These are phyloP conservation scores for Clonostachys rhizophaga DNA, from an alignment of 2,329 filamentous ascomycete genomes.

Conservation along the genomic window DNA sequence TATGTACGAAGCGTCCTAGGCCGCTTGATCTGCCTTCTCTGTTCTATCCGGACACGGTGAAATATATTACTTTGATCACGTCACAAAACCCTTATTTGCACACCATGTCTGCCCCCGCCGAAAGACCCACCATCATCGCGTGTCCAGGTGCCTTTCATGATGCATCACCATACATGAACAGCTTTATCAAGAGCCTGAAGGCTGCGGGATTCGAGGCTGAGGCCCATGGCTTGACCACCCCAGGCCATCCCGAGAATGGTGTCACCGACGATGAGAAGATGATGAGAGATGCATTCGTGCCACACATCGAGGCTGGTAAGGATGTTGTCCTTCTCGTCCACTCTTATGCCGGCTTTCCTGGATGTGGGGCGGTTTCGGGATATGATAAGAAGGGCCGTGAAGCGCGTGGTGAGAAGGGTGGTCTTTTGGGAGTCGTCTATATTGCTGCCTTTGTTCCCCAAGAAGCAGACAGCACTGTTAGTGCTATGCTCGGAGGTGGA, in stretches of 20 bases:
- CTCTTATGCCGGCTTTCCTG: constrained; percentile 36
- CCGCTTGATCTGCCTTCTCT: too few species aligned
- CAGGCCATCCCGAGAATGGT: constrained; percentile 17
- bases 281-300: constrained; percentile 15
- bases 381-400: constrained; percentile 23
- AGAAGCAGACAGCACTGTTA: constrained; percentile 12
- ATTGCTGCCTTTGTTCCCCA: constrained; percentile 23
- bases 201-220: constrained; percentile 21
- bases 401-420: constrained; percentile 22
- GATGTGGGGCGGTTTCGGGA: constrained; percentile 26
- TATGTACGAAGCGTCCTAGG: too few species aligned
- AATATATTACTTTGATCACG: too few species aligned
- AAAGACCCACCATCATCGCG: constrained; percentile 22
- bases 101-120: too few species aligned
- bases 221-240: constrained; percentile 20
- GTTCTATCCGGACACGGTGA: too few species aligned
- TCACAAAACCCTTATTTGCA: too few species aligned
- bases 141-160: constrained; percentile 31
- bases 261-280: constrained; percentile 21
- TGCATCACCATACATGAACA: constrained; percentile 16
- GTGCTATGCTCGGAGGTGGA: constrained; percentile 12
- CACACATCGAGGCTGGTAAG: constrained; percentile 24
- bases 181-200: constrained; percentile 18
- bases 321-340: constrained; percentile 35
- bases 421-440: constrained; percentile 29